Evolutionary conservation across 495 filamentous ascomycete genomes (phyloP), one percentile per base, ranked within the genome.

Genomic region (Tuber magnatum): DNA sequence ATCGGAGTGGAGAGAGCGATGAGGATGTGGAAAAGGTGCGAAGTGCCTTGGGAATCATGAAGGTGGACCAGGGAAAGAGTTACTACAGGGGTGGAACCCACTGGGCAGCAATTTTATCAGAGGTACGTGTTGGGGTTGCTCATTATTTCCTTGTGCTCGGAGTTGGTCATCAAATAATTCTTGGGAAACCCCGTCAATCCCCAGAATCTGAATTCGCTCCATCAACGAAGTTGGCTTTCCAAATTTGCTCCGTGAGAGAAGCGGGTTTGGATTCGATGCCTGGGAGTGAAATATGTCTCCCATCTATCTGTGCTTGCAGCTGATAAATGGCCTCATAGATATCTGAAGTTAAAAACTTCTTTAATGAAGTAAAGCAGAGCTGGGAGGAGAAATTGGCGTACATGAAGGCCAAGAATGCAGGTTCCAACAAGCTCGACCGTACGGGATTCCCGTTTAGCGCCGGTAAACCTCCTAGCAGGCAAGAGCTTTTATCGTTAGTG

Each of bases 331-430:
- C 22, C 24, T 39, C n/a, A 69, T 75, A 93, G 91, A 97, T 99
- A 74, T 86, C 92, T 40, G 95, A 99, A 86, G 94, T 99, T 46
- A 94, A 93, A 80, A 94, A 91, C 83, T 97, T 92, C 84, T 99
- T 95, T 80, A 74, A 82, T 28, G 87, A 89, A 61, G 91, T 92
- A 82, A 91, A 89, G 79, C 90, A 91, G 77, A 89, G 91, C 75
- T 87, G 88, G 69, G 89, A 91, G 76, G 89, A 90, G 48, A 91
- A 91, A 70, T 48, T 81, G 22, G 80, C 80, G 42, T 71, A 81
- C 38, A 77, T 81, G 51, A 76, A 75, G 74, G 71, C 71, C 22
- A 75, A 80, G 85, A 73, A 83, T 84, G 42, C 88, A 9, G 10
- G 35, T 46, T 3, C 28, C 28, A 68, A 76, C 40, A 76, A 73